phyloP scores from a whole-genome alignment of 345 rosid species.

The Sonneratia caseolaris region DNA sequence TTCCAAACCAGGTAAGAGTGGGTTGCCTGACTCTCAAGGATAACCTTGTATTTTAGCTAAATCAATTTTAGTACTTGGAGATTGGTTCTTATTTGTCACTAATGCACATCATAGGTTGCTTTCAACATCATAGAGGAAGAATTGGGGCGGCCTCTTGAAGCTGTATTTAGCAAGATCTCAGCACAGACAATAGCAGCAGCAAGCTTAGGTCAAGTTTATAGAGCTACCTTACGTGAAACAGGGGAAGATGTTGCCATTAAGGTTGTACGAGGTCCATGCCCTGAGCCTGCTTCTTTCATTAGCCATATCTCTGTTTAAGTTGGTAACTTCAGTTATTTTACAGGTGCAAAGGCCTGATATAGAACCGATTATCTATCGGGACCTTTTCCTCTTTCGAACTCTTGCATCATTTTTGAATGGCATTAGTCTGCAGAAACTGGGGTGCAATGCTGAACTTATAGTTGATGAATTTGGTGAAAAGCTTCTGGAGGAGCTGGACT shows the following conservation, averaged over 20 bases:
- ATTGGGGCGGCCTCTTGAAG: constrained; percentile 80
- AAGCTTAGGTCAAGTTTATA: constrained; percentile 92
- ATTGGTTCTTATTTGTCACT: neutral
- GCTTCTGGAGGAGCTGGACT: constrained; percentile 97
- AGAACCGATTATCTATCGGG: constrained; percentile 88
- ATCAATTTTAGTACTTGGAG: neutral
- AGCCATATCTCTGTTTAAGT: neutral
- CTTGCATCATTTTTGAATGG: constrained; percentile 92
- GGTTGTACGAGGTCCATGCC: constrained; percentile 33
- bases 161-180: constrained; percentile 75
- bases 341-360: constrained; percentile 91
- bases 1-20: constrained; percentile 68
- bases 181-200: constrained; percentile 90
- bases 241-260: constrained; percentile 98
- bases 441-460: constrained; percentile 91
- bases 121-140: constrained; percentile 90
- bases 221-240: constrained; percentile 76
- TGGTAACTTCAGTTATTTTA: constrained; percentile 12
- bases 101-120: constrained; percentile 46
- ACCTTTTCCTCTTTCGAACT: constrained; percentile 90
- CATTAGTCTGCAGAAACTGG: constrained; percentile 77
- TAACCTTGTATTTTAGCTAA: neutral
- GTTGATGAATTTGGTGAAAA: constrained; percentile 98
- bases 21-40: neutral
- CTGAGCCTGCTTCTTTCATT: neutral